phyloP scores from a whole-genome alignment of 176 grass and related monocot genomes.

The Miscanthus lutarioriparius region DNA sequence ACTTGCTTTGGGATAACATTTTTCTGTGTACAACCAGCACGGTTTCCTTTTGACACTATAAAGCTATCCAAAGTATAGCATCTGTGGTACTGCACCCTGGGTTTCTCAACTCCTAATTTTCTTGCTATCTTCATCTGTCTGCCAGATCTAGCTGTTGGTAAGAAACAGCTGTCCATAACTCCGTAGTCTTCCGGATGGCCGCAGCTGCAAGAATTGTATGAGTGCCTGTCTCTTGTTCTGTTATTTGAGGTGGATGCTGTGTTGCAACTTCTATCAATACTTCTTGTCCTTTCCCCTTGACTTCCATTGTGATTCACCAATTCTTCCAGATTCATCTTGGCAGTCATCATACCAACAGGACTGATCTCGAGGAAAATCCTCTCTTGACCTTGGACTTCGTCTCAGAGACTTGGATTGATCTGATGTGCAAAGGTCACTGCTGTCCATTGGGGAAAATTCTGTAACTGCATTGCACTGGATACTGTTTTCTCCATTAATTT shows the following conservation, averaged over 20 bases:
- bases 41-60: slow-evolving; percentile 40
- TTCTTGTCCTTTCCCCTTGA: slow-evolving; percentile 60
- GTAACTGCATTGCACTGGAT: slow-evolving; percentile 25
- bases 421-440: slow-evolving; percentile 46
- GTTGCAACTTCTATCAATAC: slow-evolving; percentile 48
- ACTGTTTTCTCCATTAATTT: slow-evolving; percentile 30
- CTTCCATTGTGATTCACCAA: slow-evolving; percentile 44
- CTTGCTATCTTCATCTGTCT: slow-evolving; percentile 64
- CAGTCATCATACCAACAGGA: slow-evolving; percentile 48
- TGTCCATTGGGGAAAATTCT: slow-evolving; percentile 40
- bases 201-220: slow-evolving; percentile 62
- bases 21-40: slow-evolving; percentile 56
- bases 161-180: slow-evolving; percentile 34
- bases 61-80: slow-evolving; percentile 40
- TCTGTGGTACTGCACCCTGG: slow-evolving; percentile 61
- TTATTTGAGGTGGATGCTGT: slow-evolving; percentile 44
- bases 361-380: slow-evolving; percentile 48
- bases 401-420: slow-evolving; percentile 64
- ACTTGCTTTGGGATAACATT: slow-evolving; percentile 71
- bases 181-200: slow-evolving; percentile 44
- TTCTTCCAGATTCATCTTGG: slow-evolving; percentile 43
- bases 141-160: slow-evolving; percentile 34
- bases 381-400: slow-evolving; percentile 60
- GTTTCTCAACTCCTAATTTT: slow-evolving; percentile 46
- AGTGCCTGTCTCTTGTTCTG: slow-evolving; percentile 60